Base-by-base conservation (phyloP, 2,329 filamentous ascomycete species). In the Stachybotrys echinatus region DNA sequence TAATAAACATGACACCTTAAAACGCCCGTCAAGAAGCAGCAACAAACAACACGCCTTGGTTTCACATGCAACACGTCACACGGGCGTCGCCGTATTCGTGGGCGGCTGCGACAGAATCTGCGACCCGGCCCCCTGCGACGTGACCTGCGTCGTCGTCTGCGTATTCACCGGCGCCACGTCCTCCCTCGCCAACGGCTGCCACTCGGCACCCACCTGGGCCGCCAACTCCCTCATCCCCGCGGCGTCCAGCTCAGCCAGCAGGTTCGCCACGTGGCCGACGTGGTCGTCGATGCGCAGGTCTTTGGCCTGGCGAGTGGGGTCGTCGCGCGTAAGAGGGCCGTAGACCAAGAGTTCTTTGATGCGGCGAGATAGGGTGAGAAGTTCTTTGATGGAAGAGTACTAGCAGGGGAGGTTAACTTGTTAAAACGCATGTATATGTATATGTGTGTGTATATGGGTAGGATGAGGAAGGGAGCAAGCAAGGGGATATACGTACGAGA, bases 261-360 rank as follows among this genome's bases (percentile, higher is more conserved):
- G 55, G 42, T 52, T 59, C 7, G 65, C 59, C 19, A 70, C 70
- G 17, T 57, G 60, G 21, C 58, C 54, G 20, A 72, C 69, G 52
- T 74, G 63, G 21, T 54, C 56, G 46, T 71, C 65, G 7, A 72
- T 61, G 50, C 59, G 60, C 45, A 65, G 65, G 44, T 71, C 68
- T 52, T 67, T 68, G 10, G 62, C 64, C 47, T 61, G 62, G 39
- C 62, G 61, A 40, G 64, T 62, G 19, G 61, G 60, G 50, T 73
- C 68, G 37, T 65, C 65, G 49, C 67, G 58, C 50, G 70, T 66
- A 23, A 75, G 65, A 45, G 73, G 61, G 1, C 73, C 66, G 50
- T 73, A 69, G 48, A 75, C 59, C 74, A 74, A 71, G 46, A 74
- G 64, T 60, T 77, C 65, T 54, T 76, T 74, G 61, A 75, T 65